phyloP scores from a whole-genome alignment of 176 grass and related monocot species.

The Pharus latifolius region DNA sequence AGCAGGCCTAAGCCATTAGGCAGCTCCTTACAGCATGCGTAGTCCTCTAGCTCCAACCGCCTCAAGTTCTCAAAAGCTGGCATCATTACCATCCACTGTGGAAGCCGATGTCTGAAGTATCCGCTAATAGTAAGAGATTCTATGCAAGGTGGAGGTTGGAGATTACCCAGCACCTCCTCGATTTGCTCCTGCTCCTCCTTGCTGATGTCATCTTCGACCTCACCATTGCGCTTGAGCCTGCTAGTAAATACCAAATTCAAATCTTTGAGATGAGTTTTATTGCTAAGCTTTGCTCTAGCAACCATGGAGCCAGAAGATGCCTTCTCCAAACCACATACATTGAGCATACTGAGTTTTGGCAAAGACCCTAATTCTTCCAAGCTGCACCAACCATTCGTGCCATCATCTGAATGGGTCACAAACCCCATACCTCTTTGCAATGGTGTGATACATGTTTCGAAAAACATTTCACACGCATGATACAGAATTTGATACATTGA shows the following conservation, averaged over 20 bases:
- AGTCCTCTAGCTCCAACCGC: neutral
- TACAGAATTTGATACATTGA: too few relatives aligned
- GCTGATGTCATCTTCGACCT: neutral
- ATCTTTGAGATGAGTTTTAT: neutral
- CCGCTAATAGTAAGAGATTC: neutral
- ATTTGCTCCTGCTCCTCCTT: neutral
- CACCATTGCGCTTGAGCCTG: neutral
- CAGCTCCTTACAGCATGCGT: neutral
- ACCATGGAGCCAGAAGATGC: neutral
- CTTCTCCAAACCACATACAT: neutral
- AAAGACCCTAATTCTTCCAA: neutral
- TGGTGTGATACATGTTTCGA: too few relatives aligned
- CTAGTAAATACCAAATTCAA: neutral
- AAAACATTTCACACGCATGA: too few relatives aligned
- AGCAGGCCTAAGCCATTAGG: neutral
- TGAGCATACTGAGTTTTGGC: neutral
- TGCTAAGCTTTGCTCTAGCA: neutral
- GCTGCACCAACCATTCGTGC: neutral
- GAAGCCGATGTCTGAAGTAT: neutral
- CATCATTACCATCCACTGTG: neutral
- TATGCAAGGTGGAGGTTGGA: neutral
- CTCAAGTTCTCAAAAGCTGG: neutral
- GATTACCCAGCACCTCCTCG: constrained; percentile 8
- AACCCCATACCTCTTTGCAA: neutral
- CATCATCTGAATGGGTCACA: too few relatives aligned